Evolutionary conservation across 1,284 basidiomycete genomes (phyloP), one percentile per base, ranked within the genome.

Genomic region (Ceratobasidium sp.): DNA sequence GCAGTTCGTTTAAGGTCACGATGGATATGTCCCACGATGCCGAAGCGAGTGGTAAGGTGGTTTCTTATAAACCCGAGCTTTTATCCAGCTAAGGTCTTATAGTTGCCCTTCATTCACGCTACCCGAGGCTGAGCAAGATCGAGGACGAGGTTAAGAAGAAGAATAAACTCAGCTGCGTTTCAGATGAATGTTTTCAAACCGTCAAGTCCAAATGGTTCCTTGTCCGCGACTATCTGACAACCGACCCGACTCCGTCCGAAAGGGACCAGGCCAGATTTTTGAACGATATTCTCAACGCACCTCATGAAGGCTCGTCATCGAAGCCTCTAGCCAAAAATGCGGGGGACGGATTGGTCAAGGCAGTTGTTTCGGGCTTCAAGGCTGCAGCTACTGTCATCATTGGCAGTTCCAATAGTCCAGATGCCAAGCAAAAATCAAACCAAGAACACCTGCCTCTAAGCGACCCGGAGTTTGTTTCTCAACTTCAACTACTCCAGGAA

Each of bases 181-280:
- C 22, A 8, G 64, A 66, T 22, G 24, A 51, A 54, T n/a, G 9
- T 16, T 66, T 66, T 37, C 64, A 41, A n/a, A 39, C 16, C 22
- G 34, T 66, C 29, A 66, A 66, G 48, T 34, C 27, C 34, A 53
- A 66, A 24, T 66, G 64, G 48, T 14, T 66, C 13, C 29, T 66
- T 14, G 24, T 66, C 16, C 48, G 34, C 27, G 64, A 66, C 19
- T 66, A 53, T 39, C 64, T 66, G 16, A 22, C 13, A 24, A 16
- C 24, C 19, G 29, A 53, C 22, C 29, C 64, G 1, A 4, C 8
- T 14, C 48, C 34, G 11, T 48, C 64, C 16, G 29, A 53, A 31
- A 19, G 14, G n/a, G 64, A 34, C 3, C 64, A 37, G 13, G 22
- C 16, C 11, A 22, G 39, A 6, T 37, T 66, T 27, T n/a, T 66